phyloP scores from a whole-genome alignment of 108 stramenopile species.

The Pinguiococcus pyrenoidosus region DNA sequence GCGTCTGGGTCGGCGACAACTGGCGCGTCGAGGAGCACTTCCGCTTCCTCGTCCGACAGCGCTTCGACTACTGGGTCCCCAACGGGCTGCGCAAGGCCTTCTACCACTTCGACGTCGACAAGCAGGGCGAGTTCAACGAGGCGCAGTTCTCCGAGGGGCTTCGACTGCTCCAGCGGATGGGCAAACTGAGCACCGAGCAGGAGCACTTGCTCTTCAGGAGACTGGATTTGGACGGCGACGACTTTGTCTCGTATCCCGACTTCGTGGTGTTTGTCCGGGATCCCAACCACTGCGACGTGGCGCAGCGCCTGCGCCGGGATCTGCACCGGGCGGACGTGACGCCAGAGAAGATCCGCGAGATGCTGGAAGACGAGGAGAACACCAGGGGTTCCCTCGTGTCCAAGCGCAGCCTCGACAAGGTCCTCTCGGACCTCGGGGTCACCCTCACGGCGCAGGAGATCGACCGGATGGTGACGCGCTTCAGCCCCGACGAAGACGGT shows the following conservation, averaged over 20 bases:
- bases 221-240: constrained; percentile 19
- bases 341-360: background rate
- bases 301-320: background rate
- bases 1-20: constrained; percentile 2
- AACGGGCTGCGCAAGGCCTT: constrained; percentile 21
- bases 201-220: constrained; percentile 16
- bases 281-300: constrained; percentile 21
- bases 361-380: constrained; percentile 1
- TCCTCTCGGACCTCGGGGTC: constrained; percentile 7
- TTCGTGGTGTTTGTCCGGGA: constrained; percentile 29
- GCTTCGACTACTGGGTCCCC: constrained; percentile 31
- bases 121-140: constrained; percentile 5
- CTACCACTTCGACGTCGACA: constrained; percentile 23
- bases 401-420: constrained; percentile 4
- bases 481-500: too few species aligned
- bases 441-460: too few species aligned
- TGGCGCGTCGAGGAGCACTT: constrained; percentile 25
- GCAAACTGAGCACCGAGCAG: constrained; percentile 18
- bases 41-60: constrained; percentile 22
- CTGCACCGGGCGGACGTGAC: background rate
- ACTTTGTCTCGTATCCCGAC: constrained; percentile 13
- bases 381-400: too few species aligned
- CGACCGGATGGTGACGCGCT: too few species aligned
- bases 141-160: constrained; percentile 21
- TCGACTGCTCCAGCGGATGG: constrained; percentile 6